These are phyloP conservation scores for Talaromyces pinophilus DNA, from an alignment of 2,329 filamentous ascomycete species.

Conservation along the genomic window DNA sequence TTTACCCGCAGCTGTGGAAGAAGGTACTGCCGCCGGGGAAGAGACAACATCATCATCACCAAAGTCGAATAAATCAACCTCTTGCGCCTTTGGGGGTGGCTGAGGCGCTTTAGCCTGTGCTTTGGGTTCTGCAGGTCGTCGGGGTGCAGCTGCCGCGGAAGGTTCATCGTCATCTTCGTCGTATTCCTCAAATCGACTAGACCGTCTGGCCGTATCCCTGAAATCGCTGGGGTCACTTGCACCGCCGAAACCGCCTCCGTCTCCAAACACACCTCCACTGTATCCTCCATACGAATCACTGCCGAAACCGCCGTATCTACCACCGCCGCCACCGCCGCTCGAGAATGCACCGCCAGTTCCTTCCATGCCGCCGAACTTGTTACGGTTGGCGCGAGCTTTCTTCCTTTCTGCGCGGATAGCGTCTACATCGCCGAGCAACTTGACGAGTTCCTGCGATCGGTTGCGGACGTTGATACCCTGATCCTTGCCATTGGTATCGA, in stretches of 20 bases:
- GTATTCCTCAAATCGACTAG: constrained; percentile 91
- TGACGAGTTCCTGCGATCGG: constrained; percentile 89
- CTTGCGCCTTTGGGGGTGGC: constrained; percentile 76
- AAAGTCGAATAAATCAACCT: constrained; percentile 89
- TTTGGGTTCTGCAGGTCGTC: constrained; percentile 48
- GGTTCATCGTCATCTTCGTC: constrained; percentile 83
- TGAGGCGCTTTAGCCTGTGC: constrained; percentile 64
- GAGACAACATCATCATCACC: constrained; percentile 67
- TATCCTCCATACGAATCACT: constrained; percentile 75
- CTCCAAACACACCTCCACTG: constrained; percentile 81
- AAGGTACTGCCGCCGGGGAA: constrained; percentile 25
- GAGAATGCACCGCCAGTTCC: constrained; percentile 63
- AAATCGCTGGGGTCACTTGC: constrained; percentile 64
- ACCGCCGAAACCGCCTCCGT: constrained; percentile 90
- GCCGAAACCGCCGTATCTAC: constrained; percentile 86
- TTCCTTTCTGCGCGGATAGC: constrained; percentile 65
- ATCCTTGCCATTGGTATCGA: constrained; percentile 94
- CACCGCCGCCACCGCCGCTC: constrained; percentile 53
- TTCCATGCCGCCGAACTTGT: constrained; percentile 94
- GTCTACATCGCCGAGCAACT: constrained; percentile 77
- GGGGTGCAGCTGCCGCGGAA: constrained; percentile 52
- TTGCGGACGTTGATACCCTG: constrained; percentile 98
- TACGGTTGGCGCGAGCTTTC: constrained; percentile 85
- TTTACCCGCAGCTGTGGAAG: constrained; percentile 46
- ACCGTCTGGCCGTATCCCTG: constrained; percentile 61